Evolutionary conservation across 2,329 filamentous ascomycete species (phyloP).

Genomic region (Exophiala oligosperma): DNA sequence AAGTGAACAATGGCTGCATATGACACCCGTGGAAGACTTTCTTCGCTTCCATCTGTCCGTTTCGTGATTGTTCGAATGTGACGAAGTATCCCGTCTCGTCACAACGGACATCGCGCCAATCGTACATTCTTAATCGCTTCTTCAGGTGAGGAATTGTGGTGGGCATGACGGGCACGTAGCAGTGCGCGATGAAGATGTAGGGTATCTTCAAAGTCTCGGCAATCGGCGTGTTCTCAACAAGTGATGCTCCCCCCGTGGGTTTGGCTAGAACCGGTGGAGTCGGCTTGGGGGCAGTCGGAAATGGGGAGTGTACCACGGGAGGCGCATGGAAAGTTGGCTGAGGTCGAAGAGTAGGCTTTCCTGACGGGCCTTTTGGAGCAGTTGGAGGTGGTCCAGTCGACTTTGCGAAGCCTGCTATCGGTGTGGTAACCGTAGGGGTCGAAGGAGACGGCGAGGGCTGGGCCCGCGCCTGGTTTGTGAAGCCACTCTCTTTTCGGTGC

Average conservation of each 20-base stretch:
- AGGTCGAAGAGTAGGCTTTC: slow-evolving; percentile 44
- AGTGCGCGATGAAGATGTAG: slow-evolving; percentile 86
- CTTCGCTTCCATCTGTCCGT: slow-evolving; percentile 76
- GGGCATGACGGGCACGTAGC: slow-evolving; percentile 80
- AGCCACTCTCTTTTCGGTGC: slow-evolving; percentile 56
- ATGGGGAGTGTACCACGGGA: slow-evolving; percentile 30
- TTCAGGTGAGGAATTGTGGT: slow-evolving; percentile 88
- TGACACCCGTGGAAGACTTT: slow-evolving; percentile 78
- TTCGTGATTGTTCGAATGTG: slow-evolving; percentile 76
- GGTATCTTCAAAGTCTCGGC: slow-evolving; percentile 72
- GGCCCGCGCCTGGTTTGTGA: slow-evolving; percentile 33
- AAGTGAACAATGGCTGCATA: slow-evolving; percentile 84
- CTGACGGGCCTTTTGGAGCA: slow-evolving; percentile 82
- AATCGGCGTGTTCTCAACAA: slow-evolving; percentile 67
- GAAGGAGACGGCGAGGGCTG: slow-evolving; percentile 24
- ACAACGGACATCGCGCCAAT: slow-evolving; percentile 76
- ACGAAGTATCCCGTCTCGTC: slow-evolving; percentile 90
- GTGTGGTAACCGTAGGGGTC: slow-evolving; percentile 30
- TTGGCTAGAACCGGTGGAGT: slow-evolving; percentile 38
- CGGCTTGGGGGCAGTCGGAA: slow-evolving; percentile 31
- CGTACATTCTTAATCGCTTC: slow-evolving; percentile 80
- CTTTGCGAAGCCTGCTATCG: slow-evolving; percentile 42
- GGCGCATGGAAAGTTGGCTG: slow-evolving; percentile 25
- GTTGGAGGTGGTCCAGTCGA: slow-evolving; percentile 71
- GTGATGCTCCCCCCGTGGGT: slow-evolving; percentile 44